Percentiles rank a stretch among this genome's conserved stretches.
phyloP scores from a whole-genome alignment of 768 basidiomycete species.

The Tricholoma saponaceum region DNA sequence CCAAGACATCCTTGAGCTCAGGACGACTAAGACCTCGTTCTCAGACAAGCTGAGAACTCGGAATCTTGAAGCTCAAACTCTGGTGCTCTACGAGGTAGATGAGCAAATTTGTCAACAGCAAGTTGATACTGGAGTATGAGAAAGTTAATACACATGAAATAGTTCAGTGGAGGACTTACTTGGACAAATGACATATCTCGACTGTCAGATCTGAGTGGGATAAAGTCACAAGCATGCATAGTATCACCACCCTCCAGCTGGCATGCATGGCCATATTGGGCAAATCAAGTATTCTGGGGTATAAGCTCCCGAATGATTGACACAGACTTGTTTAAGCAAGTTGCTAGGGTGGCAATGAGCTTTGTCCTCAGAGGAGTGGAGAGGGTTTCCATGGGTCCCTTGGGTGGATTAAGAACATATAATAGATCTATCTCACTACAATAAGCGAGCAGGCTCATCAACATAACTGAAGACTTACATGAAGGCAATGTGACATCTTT shows the following conservation, averaged over 20 bases:
- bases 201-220: slow-evolving; percentile 12
- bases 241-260: slow-evolving; percentile 25
- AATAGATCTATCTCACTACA: neutral
- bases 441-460: neutral
- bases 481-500: slow-evolving; percentile 4
- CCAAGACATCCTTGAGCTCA: no score
- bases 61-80: slow-evolving; percentile 13
- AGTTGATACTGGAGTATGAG: slow-evolving; percentile 25
- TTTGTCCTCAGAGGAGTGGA: neutral
- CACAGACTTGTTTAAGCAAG: neutral
- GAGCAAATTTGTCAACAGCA: slow-evolving; percentile 23
- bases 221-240: slow-evolving; percentile 14
- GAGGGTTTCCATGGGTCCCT: neutral
- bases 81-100: slow-evolving; percentile 1
- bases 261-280: slow-evolving; percentile 23
- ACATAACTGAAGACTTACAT: slow-evolving; percentile 7
- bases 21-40: no score
- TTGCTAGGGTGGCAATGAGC: neutral
- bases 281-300: slow-evolving; percentile 4
- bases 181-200: slow-evolving; percentile 29
- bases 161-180: slow-evolving; percentile 18
- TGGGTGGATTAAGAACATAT: neutral
- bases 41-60: no score
- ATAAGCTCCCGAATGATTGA: neutral
- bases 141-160: neutral